Base-by-base conservation (phyloP, 345 rosid genomes). In the Eucalyptus sp. region DNA sequence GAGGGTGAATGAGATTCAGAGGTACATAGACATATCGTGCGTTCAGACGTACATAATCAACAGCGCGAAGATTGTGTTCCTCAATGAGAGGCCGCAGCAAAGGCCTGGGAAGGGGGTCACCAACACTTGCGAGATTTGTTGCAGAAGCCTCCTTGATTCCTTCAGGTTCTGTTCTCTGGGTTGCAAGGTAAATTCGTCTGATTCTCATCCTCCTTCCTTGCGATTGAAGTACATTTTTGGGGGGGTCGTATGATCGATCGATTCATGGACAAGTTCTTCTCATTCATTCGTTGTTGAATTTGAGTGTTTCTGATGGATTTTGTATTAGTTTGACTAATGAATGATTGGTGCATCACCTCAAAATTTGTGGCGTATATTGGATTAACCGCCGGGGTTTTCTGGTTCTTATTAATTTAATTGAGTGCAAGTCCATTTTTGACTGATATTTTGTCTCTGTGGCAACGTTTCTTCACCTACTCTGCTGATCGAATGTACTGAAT, bases 61-160 rank as follows among this genome's bases (percentile, higher is more conserved):
- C 89, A 97, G 99, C 33, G 98, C 99, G 90, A 97, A 95, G 91
- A 95, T 96, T 86, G 98, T 97, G 87, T 97, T 97, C 92, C 93
- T 97, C 87, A 97, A 97, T 62, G 97, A 94, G 92, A 89, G 99
- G 17, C 99, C 98, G 50, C 99, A 97, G 89, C 97, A 96, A 2
- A 93, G 99, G 95, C 98, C 96, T 24, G 99, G 98, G 33, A 97
- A 97, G 88, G 99, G 99, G 2, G 99, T 96, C 85, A 95, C 98
- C 79, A 96, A 96, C 60, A 97, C 99, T 89, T 97, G 99, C 44
- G 97, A 96, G 87, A 94, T 96, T 54, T 97, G 99, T 80, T 92
- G 95, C 89, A 90, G 99, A 87, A 96, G 99, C 90, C 99, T 97
- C 86, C 98, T 94, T 46, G 99, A 97, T 92, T 95, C 97, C 89